Base-by-base conservation (phyloP, 2,329 filamentous ascomycete species). In the Trichoderma citrinoviride region DNA sequence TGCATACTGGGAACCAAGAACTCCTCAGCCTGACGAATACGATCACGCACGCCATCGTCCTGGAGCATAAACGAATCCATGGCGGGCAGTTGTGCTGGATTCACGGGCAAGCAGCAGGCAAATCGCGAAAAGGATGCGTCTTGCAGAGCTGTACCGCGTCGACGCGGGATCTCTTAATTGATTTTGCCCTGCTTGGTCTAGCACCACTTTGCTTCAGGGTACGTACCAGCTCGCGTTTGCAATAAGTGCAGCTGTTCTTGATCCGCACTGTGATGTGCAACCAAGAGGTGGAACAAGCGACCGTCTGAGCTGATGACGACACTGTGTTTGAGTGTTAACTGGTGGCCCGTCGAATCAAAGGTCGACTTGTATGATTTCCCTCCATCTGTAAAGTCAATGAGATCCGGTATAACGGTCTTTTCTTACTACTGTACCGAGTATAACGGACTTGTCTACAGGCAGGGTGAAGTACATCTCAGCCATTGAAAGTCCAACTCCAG, bases 1-100 rank as follows among this genome's bases (percentile, higher is more conserved):
- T 10, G 8, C 47, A 73, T 85, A 97, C 93, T 89, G 67, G 94
- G 94, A 81, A 97, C 94, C 49, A 98, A 87, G 74, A 98, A 97
- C 77, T 97, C 93, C 72, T 90, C 86, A n/a, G 92, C 93, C 69
- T 90, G 87, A 72, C 92, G 90, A 76, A 97, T 87, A 73, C 93
- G 91, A 80, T 96, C 89, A 71, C 87, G 86, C 72, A 90, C 88
- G 70, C 90, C 92, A 78, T 95, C 91, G 83, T 97, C 93, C 77
- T 90, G 87, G 72, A 96, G 86, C 80, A 90, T 87, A 70, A 87
- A 81, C 67, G 82, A 85, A 71, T 93, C 90, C 90, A 95, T 93
- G 68, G 67, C 79, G 76, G 29, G 46, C 46, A 27, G 19, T 23
- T 52, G 17, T 64, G 8, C 21, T 27, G 15, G 37, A 29, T 25